Evolutionary conservation across 2,329 filamentous ascomycete genomes (phyloP).

Genomic region (Zalaria obscura): DNA sequence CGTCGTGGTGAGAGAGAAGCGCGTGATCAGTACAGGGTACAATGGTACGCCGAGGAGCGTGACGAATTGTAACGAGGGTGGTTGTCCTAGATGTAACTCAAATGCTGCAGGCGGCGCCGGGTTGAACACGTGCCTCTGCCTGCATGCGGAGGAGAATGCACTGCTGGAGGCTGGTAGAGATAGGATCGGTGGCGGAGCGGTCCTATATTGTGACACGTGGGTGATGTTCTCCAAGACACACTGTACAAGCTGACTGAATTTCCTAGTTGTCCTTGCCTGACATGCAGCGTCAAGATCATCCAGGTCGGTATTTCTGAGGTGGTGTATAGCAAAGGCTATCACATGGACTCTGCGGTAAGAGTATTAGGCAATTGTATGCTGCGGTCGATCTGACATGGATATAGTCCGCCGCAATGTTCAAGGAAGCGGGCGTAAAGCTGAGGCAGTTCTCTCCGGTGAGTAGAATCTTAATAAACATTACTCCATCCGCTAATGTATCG

Average conservation of each 20-base stretch:
- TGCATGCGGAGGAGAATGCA: slow-evolving; percentile 98
- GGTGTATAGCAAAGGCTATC: slow-evolving; percentile 85
- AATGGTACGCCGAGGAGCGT: slow-evolving; percentile 91
- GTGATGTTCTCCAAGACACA: slow-evolving; percentile 8
- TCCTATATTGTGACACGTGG: slow-evolving; percentile 79
- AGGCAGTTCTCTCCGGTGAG: slow-evolving; percentile 77
- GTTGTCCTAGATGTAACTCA: slow-evolving; percentile 75
- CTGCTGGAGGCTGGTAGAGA: slow-evolving; percentile 87
- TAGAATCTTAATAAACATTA: slow-evolving; percentile 9
- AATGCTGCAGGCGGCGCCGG: slow-evolving; percentile 55
- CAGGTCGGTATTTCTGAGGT: slow-evolving; percentile 94
- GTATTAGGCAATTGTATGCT: not conserved
- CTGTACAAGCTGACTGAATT: slow-evolving; percentile 51
- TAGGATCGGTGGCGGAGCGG: slow-evolving; percentile 66
- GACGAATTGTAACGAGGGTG: slow-evolving; percentile 82
- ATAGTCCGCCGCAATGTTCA: slow-evolving; percentile 63
- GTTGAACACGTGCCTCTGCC: slow-evolving; percentile 77
- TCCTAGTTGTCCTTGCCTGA: slow-evolving; percentile 85
- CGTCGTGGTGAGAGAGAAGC: slow-evolving; percentile 71
- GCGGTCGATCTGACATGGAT: not conserved
- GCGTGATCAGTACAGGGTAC: slow-evolving; percentile 91
- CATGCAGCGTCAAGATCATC: slow-evolving; percentile 96
- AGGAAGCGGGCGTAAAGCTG: slow-evolving; percentile 68
- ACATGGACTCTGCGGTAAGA: slow-evolving; percentile 65
- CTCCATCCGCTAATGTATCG: not conserved